These are phyloP conservation scores for Closterium sp. DNA, from an alignment of 139 green algal genomes.

Conservation along the genomic window DNA sequence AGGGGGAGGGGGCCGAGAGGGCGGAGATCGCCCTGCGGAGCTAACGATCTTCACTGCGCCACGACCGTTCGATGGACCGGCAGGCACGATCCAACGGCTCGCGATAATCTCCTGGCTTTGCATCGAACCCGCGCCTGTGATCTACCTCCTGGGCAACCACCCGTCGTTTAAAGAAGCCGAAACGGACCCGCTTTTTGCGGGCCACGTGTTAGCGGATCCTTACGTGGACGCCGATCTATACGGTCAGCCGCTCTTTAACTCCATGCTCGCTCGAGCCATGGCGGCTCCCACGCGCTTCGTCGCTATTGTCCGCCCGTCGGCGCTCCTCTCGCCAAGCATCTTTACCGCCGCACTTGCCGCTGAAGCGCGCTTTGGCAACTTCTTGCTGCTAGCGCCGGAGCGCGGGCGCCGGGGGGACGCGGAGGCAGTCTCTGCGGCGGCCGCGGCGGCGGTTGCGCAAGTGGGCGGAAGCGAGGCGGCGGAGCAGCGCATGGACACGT, in stretches of 20 bases:
- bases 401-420: not conserved
- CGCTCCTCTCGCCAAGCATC: not conserved
- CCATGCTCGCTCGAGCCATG: constrained; percentile 10
- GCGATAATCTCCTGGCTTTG: not conserved
- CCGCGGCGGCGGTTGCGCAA: not conserved
- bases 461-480: not conserved
- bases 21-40: not conserved
- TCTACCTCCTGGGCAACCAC: constrained; percentile 1
- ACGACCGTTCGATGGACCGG: not conserved
- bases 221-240: constrained; percentile 1
- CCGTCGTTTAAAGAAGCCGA: not conserved
- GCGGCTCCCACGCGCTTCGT: not conserved
- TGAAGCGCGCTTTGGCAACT: not conserved
- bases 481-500: not conserved
- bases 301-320: not conserved
- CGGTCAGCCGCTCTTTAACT: constrained; percentile 9
- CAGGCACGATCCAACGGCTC: not conserved
- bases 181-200: not conserved
- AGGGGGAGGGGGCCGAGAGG: not conserved
- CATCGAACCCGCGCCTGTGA: not conserved
- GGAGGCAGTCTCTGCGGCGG: not conserved
- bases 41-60: constrained; percentile 7
- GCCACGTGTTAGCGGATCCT: not conserved
- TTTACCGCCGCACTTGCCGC: not conserved
- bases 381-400: not conserved